Evolutionary conservation across 305 asterid genomes (phyloP).

Genomic region (Stenogyne calaminthoides): DNA sequence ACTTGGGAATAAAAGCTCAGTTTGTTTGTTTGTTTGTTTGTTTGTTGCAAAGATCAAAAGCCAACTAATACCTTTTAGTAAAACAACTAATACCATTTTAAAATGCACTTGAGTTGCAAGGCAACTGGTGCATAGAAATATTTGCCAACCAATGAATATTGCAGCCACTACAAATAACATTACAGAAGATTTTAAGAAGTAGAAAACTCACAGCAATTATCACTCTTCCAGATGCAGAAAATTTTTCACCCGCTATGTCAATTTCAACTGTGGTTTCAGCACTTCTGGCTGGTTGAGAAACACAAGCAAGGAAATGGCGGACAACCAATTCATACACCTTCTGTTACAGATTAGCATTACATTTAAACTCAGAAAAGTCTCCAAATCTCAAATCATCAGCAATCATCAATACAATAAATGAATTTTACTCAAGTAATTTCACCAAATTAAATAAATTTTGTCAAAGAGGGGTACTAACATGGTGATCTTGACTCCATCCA

Average conservation of each 20-base stretch:
- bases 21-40: too few relatives aligned
- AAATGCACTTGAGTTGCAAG: too few relatives aligned
- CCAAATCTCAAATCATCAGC: conserved; percentile 22
- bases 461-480: conserved; percentile 57
- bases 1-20: too few relatives aligned
- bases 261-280: conserved; percentile 96
- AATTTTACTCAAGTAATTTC: conserved; percentile 20
- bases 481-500: conserved; percentile 93
- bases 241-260: conserved; percentile 92
- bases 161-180: conserved; percentile 25
- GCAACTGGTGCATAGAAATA: too few relatives aligned
- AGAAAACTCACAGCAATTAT: conserved; percentile 83
- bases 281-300: conserved; percentile 95
- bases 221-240: conserved; percentile 86
- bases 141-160: conserved; percentile 1
- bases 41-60: conserved; percentile 5
- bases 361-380: conserved; percentile 28
- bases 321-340: conserved; percentile 95
- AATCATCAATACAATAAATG: conserved; percentile 1
- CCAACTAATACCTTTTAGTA: neutral
- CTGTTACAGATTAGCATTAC: conserved; percentile 47
- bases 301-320: conserved; percentile 98
- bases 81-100: too few relatives aligned
- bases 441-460: conserved; percentile 24
- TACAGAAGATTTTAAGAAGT: conserved; percentile 25